These are phyloP conservation scores for Hymenoscyphus infarciens DNA, from an alignment of 2,329 filamentous ascomycete genomes.

Conservation along the genomic window DNA sequence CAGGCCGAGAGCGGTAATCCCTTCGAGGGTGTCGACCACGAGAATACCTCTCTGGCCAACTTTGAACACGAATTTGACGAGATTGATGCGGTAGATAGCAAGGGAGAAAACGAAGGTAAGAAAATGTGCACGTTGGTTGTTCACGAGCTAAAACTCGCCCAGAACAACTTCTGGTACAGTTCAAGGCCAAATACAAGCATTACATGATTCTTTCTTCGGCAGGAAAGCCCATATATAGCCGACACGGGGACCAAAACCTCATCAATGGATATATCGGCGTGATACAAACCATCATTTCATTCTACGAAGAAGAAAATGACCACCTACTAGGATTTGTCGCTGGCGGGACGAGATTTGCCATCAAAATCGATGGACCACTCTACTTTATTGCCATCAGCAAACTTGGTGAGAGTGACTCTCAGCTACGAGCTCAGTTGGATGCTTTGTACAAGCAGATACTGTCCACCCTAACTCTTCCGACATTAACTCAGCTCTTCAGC, in stretches of 20 bases:
- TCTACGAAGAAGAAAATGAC: conserved; percentile 80
- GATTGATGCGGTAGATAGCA: conserved; percentile 56
- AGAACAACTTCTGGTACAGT: conserved; percentile 55
- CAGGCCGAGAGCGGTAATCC: conserved; percentile 58
- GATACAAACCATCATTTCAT: conserved; percentile 95
- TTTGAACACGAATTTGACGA: conserved; percentile 78
- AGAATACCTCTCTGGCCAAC: conserved; percentile 54
- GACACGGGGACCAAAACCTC: conserved; percentile 84
- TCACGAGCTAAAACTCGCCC: conserved; percentile 29
- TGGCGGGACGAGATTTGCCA: conserved; percentile 80
- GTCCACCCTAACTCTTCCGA: conserved; percentile 88
- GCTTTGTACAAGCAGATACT: conserved; percentile 98
- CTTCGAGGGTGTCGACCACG: conserved; percentile 52
- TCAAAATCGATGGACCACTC: conserved; percentile 79
- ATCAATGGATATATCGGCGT: conserved; percentile 94
- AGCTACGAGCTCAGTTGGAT: conserved; percentile 83
- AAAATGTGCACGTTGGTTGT: not conserved
- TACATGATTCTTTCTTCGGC: conserved; percentile 95
- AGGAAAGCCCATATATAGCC: conserved; percentile 94
- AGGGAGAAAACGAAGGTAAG: conserved; percentile 54
- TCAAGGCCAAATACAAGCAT: conserved; percentile 94
- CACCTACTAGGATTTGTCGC: conserved; percentile 80
- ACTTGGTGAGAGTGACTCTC: conserved; percentile 85
- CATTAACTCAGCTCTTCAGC: conserved; percentile 80
- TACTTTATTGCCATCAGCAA: conserved; percentile 93